These are phyloP conservation scores for Macrophomina tecta DNA, from an alignment of 2,329 filamentous ascomycete genomes.

Conservation along the genomic window DNA sequence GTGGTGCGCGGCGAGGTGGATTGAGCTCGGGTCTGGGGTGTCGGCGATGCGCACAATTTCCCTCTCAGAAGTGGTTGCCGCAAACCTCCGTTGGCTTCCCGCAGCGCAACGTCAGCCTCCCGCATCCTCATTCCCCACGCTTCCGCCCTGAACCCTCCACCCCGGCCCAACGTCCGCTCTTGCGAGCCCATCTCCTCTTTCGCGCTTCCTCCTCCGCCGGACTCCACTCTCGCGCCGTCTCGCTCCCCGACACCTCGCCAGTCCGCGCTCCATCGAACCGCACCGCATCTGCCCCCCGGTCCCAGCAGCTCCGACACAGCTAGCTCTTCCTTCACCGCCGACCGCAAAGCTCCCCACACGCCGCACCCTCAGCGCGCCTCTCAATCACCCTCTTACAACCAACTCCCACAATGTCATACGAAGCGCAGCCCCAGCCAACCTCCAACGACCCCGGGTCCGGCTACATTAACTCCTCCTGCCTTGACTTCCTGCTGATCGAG, in stretches of 20 bases:
- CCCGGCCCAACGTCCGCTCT: neutral
- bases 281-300: constrained; percentile 27
- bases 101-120: constrained; percentile 23
- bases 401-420: constrained; percentile 8
- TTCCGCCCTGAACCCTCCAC: constrained; percentile 27
- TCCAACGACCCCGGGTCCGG: constrained; percentile 43
- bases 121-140: constrained; percentile 26
- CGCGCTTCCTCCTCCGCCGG: neutral
- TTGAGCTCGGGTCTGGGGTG: constrained; percentile 12
- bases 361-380: constrained; percentile 41
- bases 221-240: neutral
- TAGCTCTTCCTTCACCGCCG: constrained; percentile 71
- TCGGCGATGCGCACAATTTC: constrained; percentile 62
- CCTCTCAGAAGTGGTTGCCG: constrained; percentile 76
- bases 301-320: constrained; percentile 49
- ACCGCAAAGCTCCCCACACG: constrained; percentile 74
- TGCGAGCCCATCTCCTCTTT: no score
- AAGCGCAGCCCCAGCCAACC: constrained; percentile 8
- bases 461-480: constrained; percentile 81
- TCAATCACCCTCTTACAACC: neutral
- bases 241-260: neutral
- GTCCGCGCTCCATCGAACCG: constrained; percentile 16
- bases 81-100: constrained; percentile 68
- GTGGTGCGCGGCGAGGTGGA: neutral
- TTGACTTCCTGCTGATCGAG: constrained; percentile 96